A percentile compares a stretch with the other conserved stretches of the same genome.
Evolutionary conservation across 495 filamentous ascomycete species (phyloP).

Genomic region (Pseudoneurospora amorphoporcata): DNA sequence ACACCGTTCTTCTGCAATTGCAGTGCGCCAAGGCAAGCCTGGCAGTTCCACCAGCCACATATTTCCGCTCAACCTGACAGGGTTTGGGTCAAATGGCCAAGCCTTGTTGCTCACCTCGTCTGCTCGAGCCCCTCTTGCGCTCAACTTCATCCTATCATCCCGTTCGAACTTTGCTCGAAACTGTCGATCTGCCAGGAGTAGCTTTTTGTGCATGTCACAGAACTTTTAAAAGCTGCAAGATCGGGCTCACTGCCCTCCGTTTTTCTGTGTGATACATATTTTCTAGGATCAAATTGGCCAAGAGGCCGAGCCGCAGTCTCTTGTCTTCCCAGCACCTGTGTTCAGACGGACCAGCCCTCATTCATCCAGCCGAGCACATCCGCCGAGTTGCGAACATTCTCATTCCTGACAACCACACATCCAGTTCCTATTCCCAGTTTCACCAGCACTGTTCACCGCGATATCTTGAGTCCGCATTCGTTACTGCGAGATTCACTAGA

Average conservation of each 20-base stretch:
- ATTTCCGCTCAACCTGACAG: background rate
- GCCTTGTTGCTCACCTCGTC: background rate
- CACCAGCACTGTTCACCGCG: background rate
- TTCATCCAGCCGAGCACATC: background rate
- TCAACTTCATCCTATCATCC: background rate
- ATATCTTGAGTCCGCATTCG: background rate
- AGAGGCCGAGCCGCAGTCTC: background rate
- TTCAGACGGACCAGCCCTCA: background rate
- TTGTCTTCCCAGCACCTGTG: background rate
- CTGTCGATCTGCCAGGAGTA: background rate
- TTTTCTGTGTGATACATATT: background rate
- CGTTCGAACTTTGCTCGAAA: background rate
- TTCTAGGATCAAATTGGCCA: background rate
- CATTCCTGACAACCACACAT: background rate
- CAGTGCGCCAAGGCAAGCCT: background rate
- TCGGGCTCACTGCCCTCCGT: background rate
- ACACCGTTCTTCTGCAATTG: background rate
- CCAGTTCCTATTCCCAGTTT: background rate
- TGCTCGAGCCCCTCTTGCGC: background rate
- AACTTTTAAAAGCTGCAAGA: background rate
- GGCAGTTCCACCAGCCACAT: background rate
- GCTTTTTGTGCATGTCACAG: background rate
- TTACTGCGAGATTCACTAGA: constrained; percentile 16
- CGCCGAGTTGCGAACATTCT: background rate
- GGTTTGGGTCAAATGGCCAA: background rate